phyloP scores from a whole-genome alignment of 495 filamentous ascomycete species.

The Talaromyces nanjingensis region DNA sequence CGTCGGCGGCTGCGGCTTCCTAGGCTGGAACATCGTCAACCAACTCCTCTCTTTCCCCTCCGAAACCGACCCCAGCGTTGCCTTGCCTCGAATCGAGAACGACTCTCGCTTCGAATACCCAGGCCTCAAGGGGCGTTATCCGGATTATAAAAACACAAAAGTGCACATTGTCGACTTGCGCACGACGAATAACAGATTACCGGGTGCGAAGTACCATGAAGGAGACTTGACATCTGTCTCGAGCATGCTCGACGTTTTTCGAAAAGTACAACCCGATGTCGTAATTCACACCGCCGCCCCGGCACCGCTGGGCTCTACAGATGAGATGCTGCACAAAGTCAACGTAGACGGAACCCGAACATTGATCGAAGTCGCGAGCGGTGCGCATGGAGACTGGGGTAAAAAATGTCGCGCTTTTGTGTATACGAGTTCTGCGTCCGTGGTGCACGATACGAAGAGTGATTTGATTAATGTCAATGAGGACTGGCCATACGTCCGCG shows the following conservation, averaged over 20 bases:
- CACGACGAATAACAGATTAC: conserved; percentile 66
- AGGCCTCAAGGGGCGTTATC: conserved; percentile 32
- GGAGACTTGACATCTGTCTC: conserved; percentile 78
- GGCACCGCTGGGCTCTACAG: conserved; percentile 42
- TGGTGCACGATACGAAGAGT: conserved; percentile 72
- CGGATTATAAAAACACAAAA: conserved; percentile 37
- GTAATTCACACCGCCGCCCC: conserved; percentile 95
- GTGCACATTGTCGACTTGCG: conserved; percentile 84
- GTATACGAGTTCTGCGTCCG: conserved; percentile 85
- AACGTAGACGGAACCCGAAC: conserved; percentile 86
- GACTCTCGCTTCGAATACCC: conserved; percentile 37
- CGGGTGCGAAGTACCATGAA: conserved; percentile 70
- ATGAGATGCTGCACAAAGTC: conserved; percentile 54
- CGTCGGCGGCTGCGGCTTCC: conserved; percentile 51
- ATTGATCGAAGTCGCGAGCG: conserved; percentile 67
- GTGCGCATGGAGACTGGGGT: conserved; percentile 47
- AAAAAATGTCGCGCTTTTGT: conserved; percentile 83
- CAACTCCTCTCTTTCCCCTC: conserved; percentile 48
- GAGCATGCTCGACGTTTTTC: conserved; percentile 58
- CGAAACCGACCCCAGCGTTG: conserved; percentile 36
- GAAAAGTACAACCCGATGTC: conserved; percentile 67
- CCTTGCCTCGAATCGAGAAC: conserved; percentile 31
- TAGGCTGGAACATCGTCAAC: conserved; percentile 53
- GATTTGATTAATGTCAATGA: conserved; percentile 90
- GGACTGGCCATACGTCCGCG: conserved; percentile 70